A percentile compares a stretch with the other conserved stretches of the same genome.
These are phyloP conservation scores for Euphorbia schlechtendalii DNA, from an alignment of 441 rosid species.

Conservation along the genomic window DNA sequence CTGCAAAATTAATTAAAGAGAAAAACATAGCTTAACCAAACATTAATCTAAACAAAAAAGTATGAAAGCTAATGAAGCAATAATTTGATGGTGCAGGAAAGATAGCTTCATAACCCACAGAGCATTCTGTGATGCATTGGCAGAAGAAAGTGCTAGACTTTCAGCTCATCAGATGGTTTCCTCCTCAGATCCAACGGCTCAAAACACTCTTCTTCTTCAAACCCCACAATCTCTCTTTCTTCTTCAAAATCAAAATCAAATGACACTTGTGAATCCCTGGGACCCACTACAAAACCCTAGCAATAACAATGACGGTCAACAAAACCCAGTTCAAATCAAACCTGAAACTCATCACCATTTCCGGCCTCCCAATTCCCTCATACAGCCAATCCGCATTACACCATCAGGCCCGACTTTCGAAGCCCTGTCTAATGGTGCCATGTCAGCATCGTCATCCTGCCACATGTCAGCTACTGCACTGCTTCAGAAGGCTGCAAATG, in stretches of 20 bases:
- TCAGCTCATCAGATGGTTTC: constrained; percentile 32
- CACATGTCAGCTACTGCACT: constrained; percentile 87
- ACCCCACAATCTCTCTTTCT: constrained; percentile 26
- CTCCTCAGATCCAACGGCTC: constrained; percentile 19
- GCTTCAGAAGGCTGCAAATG: constrained; percentile 75
- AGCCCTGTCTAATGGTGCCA: constrained; percentile 25
- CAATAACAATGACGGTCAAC: constrained; percentile 12
- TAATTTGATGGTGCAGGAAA: constrained; percentile 42
- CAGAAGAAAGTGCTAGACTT: constrained; percentile 85
- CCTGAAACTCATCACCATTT: constrained; percentile 32
- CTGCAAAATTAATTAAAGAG: not conserved
- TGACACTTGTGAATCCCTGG: constrained; percentile 26
- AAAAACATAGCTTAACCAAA: too few species aligned
- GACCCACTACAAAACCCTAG: constrained; percentile 41
- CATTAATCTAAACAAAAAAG: too few species aligned
- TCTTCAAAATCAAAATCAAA: constrained; percentile 12
- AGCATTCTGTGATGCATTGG: constrained; percentile 91
- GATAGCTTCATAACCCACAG: constrained; percentile 95
- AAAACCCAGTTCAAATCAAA: constrained; percentile 25
- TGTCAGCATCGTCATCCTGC: constrained; percentile 26
- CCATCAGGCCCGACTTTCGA: constrained; percentile 31
- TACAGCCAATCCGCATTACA: constrained; percentile 5
- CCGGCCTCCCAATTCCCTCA: constrained; percentile 24
- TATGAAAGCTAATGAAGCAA: not conserved
- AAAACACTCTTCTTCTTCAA: constrained; percentile 18